Evolutionary conservation across 2,329 filamentous ascomycete species (phyloP), one percentile per base, ranked within the genome.

Genomic region (Laburnicola sp.): DNA sequence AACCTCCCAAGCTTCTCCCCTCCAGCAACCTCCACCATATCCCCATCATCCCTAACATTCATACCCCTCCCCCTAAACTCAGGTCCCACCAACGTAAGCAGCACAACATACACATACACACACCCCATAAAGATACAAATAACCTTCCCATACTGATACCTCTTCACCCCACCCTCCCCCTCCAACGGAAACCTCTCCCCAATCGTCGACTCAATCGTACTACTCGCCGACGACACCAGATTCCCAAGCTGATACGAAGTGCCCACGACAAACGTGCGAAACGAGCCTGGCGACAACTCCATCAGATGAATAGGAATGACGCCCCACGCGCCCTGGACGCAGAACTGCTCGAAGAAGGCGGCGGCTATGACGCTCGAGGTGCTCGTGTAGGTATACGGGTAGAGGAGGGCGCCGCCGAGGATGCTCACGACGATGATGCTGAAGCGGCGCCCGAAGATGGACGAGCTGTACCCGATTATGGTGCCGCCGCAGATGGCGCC

Each of bases 41-140:
- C 71, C 35, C 59, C 56, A 56, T 74, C 71, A 7, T 62, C 62
- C 23, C 57, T 62, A 3, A 65, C 71, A 47, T 70, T 64, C 34
- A 74, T 68, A 23, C 61, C 53, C 40, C 61, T 54, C 0, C 66
- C 66, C 54, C 76, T 69, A 70, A 76, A 67, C 66, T 65, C 62
- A 0, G 62, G 62, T n/a, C 48, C 48, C 26, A 50, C 21, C 3
- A 45, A 3, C 4, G 38, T n/a, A 4, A 6, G 25, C 2, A 52
- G 10, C 9, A 50, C 7, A 23, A 65, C 56, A 34, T 65, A 60
- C 4, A 59, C 64, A 56, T 63, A 69, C 30, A 70, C 63, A 1
- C 63, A 89, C 1, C 80, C 91, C 87, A 95, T 89, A 74, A 95
- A 94, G 65, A 93, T 92, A 67, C 86, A 88, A 59, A 95, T 91